Base-by-base conservation (phyloP, 2,329 filamentous ascomycete genomes). In the Stemphylium lycopersici region DNA sequence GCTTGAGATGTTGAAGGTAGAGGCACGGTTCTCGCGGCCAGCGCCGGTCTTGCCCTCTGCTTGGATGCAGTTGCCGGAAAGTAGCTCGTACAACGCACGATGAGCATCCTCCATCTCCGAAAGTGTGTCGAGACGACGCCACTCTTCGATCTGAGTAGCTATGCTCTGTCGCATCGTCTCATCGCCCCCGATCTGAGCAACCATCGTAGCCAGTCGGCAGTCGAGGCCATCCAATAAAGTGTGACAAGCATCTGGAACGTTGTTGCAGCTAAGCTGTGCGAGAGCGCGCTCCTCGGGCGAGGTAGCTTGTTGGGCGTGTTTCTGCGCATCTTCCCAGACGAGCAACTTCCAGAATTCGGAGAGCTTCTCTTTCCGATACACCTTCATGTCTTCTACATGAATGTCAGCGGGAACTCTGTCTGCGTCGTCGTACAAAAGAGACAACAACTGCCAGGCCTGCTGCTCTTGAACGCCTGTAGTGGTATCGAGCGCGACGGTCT, bases 101-200 rank as follows among this genome's bases (percentile, higher is more conserved):
- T 96, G 85, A 1, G 91, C 82, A 61, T 95, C 88, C 13, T 85
- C 87, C 75, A 99, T 92, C 73, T 99, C 96, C 1, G 91, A 90
- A 15, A 96, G 84, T 41, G 93, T 86, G 68, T 92, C 91, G 32
- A 90, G 86, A 24, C 90, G 84, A 32, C 88, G 86, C 95, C 95
- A 99, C 45, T 89, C 87, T 55, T 87, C 85, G 47, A 99, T 83
- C 72, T 99, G 95, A 51, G 87, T 83, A 20, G 82, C 82, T 78
- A 98, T 90, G 58, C 93, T 88, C 56, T 85, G 85, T 68, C 87
- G 90, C 50, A 88, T 85, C 2, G 80, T 80, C 10, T 62, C 80
- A 67, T 90, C 89, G 34, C 91, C 91, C 31, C 91, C 91, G 66
- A 98, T 90, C 56, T 96, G 86, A 10, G 95, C 83, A 26, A 97